A percentile compares a stretch with the other conserved stretches of the same genome.
Evolutionary conservation across 2,329 filamentous ascomycete genomes (phyloP).

Genomic region (Penicillium paneum): DNA sequence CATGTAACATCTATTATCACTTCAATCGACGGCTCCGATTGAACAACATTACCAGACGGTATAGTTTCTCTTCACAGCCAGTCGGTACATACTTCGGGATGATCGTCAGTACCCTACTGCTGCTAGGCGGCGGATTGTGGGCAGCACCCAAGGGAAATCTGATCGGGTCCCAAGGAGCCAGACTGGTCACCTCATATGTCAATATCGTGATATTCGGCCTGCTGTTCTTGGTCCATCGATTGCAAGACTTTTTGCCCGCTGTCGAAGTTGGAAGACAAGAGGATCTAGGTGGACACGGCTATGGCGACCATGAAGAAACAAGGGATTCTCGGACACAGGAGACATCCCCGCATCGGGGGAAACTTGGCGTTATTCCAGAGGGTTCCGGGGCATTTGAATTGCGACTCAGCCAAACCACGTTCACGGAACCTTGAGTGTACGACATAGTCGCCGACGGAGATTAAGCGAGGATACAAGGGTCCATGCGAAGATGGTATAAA

Average conservation of each 20-base stretch:
- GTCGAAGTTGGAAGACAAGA: neutral
- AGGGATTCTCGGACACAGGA: neutral
- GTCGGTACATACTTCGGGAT: conserved; percentile 64
- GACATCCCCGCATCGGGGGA: neutral
- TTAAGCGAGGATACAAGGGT: too few relatives aligned
- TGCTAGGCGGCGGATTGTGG: conserved; percentile 68
- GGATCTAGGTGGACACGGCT: neutral
- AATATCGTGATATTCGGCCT: conserved; percentile 59
- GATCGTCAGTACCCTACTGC: conserved; percentile 53
- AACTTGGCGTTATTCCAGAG: neutral
- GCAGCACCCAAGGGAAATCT: conserved; percentile 57
- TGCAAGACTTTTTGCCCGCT: conserved; percentile 24
- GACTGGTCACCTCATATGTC: conserved; percentile 63
- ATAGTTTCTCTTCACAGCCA: conserved; percentile 55
- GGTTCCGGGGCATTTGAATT: neutral
- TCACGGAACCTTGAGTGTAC: neutral
- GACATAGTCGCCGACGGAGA: neutral
- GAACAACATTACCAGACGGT: conserved; percentile 47
- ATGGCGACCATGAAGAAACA: neutral
- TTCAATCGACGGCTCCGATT: conserved; percentile 48
- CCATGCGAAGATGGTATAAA: neutral
- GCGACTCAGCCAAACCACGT: conserved; percentile 1
- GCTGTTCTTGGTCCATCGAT: conserved; percentile 53
- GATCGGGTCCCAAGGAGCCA: conserved; percentile 53
- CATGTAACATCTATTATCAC: conserved; percentile 55